Evolutionary conservation across 2,329 filamentous ascomycete genomes (phyloP), one percentile per base, ranked within the genome.

Genomic region (Colletotrichum zoysiae): DNA sequence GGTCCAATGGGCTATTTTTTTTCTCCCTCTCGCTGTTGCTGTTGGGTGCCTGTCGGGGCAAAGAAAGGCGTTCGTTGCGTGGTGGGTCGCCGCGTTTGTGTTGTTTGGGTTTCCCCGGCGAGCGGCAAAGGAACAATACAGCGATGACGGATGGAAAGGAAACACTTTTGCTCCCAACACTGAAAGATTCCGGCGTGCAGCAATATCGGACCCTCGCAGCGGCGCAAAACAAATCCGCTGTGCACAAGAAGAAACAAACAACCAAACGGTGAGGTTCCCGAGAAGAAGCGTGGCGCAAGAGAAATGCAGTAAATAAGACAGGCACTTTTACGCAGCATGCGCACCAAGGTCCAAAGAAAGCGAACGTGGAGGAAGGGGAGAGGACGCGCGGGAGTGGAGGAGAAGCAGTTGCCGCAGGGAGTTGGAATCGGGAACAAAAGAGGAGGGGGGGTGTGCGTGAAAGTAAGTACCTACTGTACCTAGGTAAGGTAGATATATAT

Each of bases 41-140:
- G 46, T 60, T 70, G 56, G 44, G 42, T 48, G 62, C 63, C 67
- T 60, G 62, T 70, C 62, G 20, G 63, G 48, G 63, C 23, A 60
- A 56, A 35, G 46, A 72, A 70, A 62, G 57, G 46, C 66, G 67
- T 57, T 64, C 63, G 63, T 67, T 72, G 38, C 23, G 66, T 50
- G 48, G 70, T 70, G 70, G 70, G 70, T 70, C 65, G 55, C 58
- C 50, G 50, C 26, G 50, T 50, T 42, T 50, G 62, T 48, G 48
- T 65, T 72, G 66, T 72, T 72, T 72, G 65, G 70, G 65, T 64
- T 69, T 61, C 56, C 60, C 63, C 62, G 44, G 48, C 55, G 63
- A 48, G 50, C 23, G 16, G 35, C 12, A 59, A 30, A 44, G 40
- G 64, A 48, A 51, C n/a, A 26, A 26, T 26, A 57, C 16, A 60